Evolutionary conservation across 2,329 filamentous ascomycete genomes (phyloP).

Genomic region (Scedosporium apiospermum): DNA sequence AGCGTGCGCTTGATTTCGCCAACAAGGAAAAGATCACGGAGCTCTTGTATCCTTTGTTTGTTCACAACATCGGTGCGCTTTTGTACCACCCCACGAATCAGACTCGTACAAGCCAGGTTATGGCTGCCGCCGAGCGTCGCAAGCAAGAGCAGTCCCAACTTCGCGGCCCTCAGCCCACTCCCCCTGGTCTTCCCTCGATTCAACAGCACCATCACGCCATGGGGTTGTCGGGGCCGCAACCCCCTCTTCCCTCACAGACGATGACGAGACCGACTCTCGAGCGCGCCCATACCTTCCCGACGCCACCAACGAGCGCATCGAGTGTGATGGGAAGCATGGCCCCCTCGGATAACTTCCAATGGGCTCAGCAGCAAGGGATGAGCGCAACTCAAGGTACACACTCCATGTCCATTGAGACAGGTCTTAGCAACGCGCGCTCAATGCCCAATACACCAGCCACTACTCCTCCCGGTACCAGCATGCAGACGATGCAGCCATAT

Average conservation of each 20-base stretch:
- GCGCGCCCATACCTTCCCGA: conserved; percentile 85
- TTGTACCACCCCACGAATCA: conserved; percentile 92
- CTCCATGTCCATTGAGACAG: conserved; percentile 72
- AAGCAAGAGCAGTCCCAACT: conserved; percentile 61
- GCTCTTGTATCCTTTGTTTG: conserved; percentile 87
- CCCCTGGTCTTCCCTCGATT: conserved; percentile 53
- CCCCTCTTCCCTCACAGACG: conserved; percentile 55
- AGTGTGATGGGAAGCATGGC: conserved; percentile 70
- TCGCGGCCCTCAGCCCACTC: conserved; percentile 47
- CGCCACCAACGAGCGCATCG: conserved; percentile 86
- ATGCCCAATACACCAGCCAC: conserved; percentile 88
- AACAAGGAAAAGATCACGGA: conserved; percentile 99
- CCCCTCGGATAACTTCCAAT: conserved; percentile 70
- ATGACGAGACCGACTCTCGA: conserved; percentile 70
- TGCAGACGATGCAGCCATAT: conserved; percentile 75
- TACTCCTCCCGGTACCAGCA: conserved; percentile 68
- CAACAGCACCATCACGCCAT: conserved; percentile 54
- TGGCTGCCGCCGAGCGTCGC: conserved; percentile 73
- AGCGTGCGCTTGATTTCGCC: conserved; percentile 93
- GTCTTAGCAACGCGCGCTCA: conserved; percentile 68
- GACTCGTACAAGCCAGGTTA: conserved; percentile 70
- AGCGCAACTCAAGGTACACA: conserved; percentile 45
- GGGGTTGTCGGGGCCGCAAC: conserved; percentile 45
- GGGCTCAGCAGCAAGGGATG: conserved; percentile 40
- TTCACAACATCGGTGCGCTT: conserved; percentile 90